These are phyloP conservation scores for Rhodotorula sp. DNA, from an alignment of 1,284 basidiomycete species.

Conservation along the genomic window DNA sequence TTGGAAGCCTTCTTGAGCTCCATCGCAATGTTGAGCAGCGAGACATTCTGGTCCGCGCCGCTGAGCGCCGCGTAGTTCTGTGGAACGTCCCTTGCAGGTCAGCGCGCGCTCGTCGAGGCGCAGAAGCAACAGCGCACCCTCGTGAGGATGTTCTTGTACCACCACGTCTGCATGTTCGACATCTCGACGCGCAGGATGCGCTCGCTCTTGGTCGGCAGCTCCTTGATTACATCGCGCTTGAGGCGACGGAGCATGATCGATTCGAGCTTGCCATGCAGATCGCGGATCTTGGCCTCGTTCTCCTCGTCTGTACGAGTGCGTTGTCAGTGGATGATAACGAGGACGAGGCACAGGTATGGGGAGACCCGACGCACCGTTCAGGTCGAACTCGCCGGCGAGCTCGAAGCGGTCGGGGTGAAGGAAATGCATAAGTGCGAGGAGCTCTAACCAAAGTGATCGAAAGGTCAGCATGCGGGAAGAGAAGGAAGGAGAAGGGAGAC, in stretches of 20 bases:
- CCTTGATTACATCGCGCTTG: slow-evolving; percentile 97
- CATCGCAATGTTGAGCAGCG: slow-evolving; percentile 93
- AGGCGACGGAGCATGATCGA: slow-evolving; percentile 92
- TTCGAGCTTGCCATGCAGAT: slow-evolving; percentile 89
- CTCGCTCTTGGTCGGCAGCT: slow-evolving; percentile 96
- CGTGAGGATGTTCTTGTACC: slow-evolving; percentile 98
- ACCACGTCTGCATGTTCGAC: slow-evolving; percentile 94
- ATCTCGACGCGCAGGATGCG: slow-evolving; percentile 97
- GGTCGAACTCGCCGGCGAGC: slow-evolving; percentile 86
- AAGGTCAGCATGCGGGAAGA: slow-evolving; percentile 1
- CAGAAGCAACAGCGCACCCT: slow-evolving; percentile 60
- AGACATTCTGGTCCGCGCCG: slow-evolving; percentile 80
- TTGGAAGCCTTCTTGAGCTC: slow-evolving; percentile 97
- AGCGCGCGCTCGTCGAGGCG: not conserved
- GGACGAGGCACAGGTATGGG: slow-evolving; percentile 27
- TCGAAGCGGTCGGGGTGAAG: slow-evolving; percentile 96
- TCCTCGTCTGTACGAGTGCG: slow-evolving; percentile 64
- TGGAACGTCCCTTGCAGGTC: not conserved
- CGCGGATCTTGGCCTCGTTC: slow-evolving; percentile 92
- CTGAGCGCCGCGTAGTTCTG: slow-evolving; percentile 91
- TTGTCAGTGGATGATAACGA: slow-evolving; percentile 7
- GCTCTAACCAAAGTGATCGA: slow-evolving; percentile 60
- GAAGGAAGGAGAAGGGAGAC: slow-evolving; percentile 39
- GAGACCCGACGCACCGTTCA: slow-evolving; percentile 55
- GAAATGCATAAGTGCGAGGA: slow-evolving; percentile 97